These are phyloP conservation scores for Helotiales sp. DNA, from an alignment of 2,329 filamentous ascomycete genomes.

Conservation along the genomic window DNA sequence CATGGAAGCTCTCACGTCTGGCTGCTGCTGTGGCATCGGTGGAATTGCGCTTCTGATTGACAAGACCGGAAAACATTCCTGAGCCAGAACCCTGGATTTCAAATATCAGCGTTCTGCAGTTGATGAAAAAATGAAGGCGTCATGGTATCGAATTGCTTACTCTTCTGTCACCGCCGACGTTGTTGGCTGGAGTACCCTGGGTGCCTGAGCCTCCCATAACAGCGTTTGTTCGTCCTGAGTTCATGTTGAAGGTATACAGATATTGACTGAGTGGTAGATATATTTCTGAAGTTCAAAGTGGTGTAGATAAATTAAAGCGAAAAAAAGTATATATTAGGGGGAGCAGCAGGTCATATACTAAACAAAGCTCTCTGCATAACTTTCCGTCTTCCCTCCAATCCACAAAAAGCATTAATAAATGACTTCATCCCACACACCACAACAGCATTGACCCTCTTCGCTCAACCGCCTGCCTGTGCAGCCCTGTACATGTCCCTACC, in stretches of 20 bases:
- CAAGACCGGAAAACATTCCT: constrained; percentile 38
- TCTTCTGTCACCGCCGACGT: constrained; percentile 22
- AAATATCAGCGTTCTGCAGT: neutral
- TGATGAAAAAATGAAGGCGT: neutral
- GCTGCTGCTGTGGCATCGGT: constrained; percentile 37
- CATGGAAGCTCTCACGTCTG: constrained; percentile 43
- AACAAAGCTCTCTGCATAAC: neutral
- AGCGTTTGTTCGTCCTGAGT: constrained; percentile 16
- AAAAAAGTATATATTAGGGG: too few species aligned
- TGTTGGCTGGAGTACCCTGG: constrained; percentile 27
- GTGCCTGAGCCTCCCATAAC: constrained; percentile 26
- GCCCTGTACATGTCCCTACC: constrained; percentile 9
- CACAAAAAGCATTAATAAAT: constrained; percentile 15
- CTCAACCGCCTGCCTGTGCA: constrained; percentile 1
- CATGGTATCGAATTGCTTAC: constrained; percentile 13
- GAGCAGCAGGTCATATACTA: neutral
- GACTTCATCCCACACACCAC: constrained; percentile 12
- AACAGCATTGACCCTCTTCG: neutral
- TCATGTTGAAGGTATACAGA: constrained; percentile 12
- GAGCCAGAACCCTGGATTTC: neutral
- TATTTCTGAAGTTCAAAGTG: neutral
- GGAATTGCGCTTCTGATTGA: constrained; percentile 44
- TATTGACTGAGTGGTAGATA: neutral
- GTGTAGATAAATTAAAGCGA: neutral
- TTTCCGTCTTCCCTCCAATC: neutral